These are phyloP conservation scores for Chlorophyllum brunneum DNA, from an alignment of 768 basidiomycete genomes.

Conservation along the genomic window DNA sequence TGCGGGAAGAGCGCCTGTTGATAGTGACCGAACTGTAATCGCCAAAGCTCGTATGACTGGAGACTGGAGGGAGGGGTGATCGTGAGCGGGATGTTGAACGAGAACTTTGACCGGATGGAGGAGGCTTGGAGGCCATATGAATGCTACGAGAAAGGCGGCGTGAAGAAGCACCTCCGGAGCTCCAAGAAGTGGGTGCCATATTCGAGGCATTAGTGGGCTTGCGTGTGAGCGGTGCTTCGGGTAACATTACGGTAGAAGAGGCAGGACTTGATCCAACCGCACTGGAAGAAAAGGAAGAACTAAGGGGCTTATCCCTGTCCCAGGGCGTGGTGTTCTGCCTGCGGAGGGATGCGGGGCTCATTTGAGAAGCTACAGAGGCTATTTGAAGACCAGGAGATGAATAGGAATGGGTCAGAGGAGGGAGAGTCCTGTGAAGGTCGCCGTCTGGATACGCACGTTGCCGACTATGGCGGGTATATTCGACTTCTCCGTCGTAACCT, in stretches of 20 bases:
- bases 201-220: constrained; percentile 47
- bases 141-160: constrained; percentile 84
- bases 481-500: constrained; percentile 77
- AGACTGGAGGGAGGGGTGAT: constrained; percentile 78
- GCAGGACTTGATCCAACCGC: constrained; percentile 56
- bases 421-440: constrained; percentile 27
- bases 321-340: constrained; percentile 63
- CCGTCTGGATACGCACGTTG: constrained; percentile 69
- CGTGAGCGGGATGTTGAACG: constrained; percentile 94
- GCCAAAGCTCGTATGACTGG: constrained; percentile 62
- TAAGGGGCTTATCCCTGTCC: constrained; percentile 66
- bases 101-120: constrained; percentile 78
- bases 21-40: constrained; percentile 48
- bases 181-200: constrained; percentile 51
- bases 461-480: constrained; percentile 62
- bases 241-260: constrained; percentile 54
- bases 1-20: constrained; percentile 77
- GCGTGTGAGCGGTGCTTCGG: constrained; percentile 63
- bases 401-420: constrained; percentile 48
- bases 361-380: constrained; percentile 65
- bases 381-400: constrained; percentile 53
- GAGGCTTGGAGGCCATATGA: constrained; percentile 65
- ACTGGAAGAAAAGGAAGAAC: constrained; percentile 52
- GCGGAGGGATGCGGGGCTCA: constrained; percentile 66
- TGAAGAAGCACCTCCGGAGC: constrained; percentile 52